Base-by-base conservation (phyloP, 1,284 basidiomycete species). In the Rhodotorula sp. region DNA sequence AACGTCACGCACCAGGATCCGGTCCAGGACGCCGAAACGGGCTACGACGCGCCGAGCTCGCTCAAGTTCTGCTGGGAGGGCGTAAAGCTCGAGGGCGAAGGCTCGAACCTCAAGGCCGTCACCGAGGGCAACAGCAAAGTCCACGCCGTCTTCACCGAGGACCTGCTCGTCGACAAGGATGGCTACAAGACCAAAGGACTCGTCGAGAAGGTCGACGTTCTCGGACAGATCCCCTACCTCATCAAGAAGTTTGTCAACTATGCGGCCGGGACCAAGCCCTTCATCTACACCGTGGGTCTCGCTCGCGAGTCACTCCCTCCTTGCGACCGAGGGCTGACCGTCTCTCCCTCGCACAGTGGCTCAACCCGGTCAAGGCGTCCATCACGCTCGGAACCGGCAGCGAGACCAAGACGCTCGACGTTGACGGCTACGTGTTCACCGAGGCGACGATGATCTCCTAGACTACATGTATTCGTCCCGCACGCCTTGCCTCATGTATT, bases 171-270 rank as follows among this genome's bases (percentile, higher is more conserved):
- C 32, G 67, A 57, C 62, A 48, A 63, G n/a, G 66, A 72, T 44
- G 47, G 56, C 11, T 69, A 74, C 67, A 82, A 72, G 79, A 88
- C 65, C 22, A 87, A 88, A 56, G 94, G 94, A 0, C 82, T 99
- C 78, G 87, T 99, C 57, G 94, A 98, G 82, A 98, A 98, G 84
- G 92, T 99, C 24, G 94, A 99, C 77, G 89, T 99, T 1, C 85
- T 99, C 24, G 93, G 90, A 7, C 94, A 99, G 83, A 94, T 99
- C 76, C 96, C 96, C 13, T 89, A 90, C 74, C 87, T 96, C 68
- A 82, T 95, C 77, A 91, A 92, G 82, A 87, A 91, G 79, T 86
- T 93, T 74, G 89, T 95, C 72, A 92, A 89, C 80, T 94, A 93
- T 76, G 91, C 92, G 44, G 89, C 92, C 48, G 90, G 92, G 44